Base-by-base conservation (phyloP, 805 yeast genomes). In the Starmerella potacharoeniae region DNA sequence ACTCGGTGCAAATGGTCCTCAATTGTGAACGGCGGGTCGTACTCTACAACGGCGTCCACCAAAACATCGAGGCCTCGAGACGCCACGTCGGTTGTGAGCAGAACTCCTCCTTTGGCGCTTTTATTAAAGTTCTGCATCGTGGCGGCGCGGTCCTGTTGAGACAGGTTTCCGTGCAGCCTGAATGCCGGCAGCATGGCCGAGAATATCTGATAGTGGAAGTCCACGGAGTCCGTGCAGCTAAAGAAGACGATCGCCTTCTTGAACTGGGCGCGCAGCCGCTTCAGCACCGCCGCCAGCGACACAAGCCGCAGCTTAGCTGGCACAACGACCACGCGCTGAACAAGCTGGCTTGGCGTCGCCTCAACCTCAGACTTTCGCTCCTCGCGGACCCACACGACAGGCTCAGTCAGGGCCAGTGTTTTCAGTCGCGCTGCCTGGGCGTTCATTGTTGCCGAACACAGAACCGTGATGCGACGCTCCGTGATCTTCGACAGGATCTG, bases 21-120 rank as follows among this genome's bases (percentile, higher is more conserved):
- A 5, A 88, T 75, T 1, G 93, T 78, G 65, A 91, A 90, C 5
- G 98, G 96, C 2, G 99, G 96, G 67, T 93, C 99, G 63, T 82
- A 84, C 68, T 93, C 98, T 17, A 93, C 75, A 35, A 93, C 96
- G 49, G 83, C 80, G 46, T 93, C 79, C 56, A 93, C 87, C 51
- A 80, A 95, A 55, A 93, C 73, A 74, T 93, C 99, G 59, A 93
- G 75, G 59, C 99, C 99, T 72, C 99, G 81, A 36, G 97, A 83
- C 0, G 97, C 98, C 58, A 93, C 97, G 76, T 93, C 99, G 0
- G 99, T 93, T 75, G 97, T 91, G 62, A 93, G 79, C 64, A 93
- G 74, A 22, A 93, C 75, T 2, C 83, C 76, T 8, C 51, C 50
- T 1, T 33, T 43, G 1, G 33, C 22, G 63, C 82, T 82, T 55